phyloP scores from a whole-genome alignment of 2,329 filamentous ascomycete genomes.

The Ceratocystiopsis sp. region DNA sequence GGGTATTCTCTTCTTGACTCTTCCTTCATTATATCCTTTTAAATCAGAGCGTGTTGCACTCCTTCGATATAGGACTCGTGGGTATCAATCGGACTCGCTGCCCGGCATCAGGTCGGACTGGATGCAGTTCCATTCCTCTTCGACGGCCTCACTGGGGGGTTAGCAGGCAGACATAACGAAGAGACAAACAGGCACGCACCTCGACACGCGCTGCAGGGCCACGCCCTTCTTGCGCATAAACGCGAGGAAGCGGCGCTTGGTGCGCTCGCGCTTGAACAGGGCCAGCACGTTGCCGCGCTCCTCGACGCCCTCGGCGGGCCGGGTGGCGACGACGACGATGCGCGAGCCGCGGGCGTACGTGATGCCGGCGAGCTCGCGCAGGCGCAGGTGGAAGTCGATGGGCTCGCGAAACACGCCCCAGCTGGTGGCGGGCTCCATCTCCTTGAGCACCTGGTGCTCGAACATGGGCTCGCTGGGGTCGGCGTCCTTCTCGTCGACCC shows the following conservation, averaged over 20 bases:
- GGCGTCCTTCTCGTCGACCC: conserved; percentile 17
- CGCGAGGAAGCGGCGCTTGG: conserved; percentile 32
- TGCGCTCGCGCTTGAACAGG: conserved; percentile 33
- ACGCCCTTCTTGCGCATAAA: conserved; percentile 29
- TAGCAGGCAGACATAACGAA: not conserved
- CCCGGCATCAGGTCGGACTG: conserved; percentile 17
- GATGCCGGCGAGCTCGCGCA: conserved; percentile 29
- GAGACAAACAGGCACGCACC: conserved; percentile 19
- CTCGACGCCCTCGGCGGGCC: conserved; percentile 14
- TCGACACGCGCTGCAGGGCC: conserved; percentile 20
- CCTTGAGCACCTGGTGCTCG: conserved; percentile 36
- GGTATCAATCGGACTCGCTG: conserved; percentile 10
- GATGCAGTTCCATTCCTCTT: conserved; percentile 19
- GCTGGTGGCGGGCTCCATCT: conserved; percentile 20
- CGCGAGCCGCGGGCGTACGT: conserved; percentile 24
- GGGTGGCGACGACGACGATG: conserved; percentile 25
- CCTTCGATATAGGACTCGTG: too few species aligned
- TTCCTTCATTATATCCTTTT: too few species aligned
- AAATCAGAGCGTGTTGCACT: too few species aligned
- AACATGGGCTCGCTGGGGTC: conserved; percentile 18
- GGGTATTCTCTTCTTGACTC: too few species aligned
- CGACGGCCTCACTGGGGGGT: conserved; percentile 18
- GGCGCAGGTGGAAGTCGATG: conserved; percentile 30
- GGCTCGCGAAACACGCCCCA: conserved; percentile 35
- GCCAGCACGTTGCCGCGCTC: conserved; percentile 30